phyloP scores from a whole-genome alignment of 108 stramenopile genomes.

The Nitzschia palea region DNA sequence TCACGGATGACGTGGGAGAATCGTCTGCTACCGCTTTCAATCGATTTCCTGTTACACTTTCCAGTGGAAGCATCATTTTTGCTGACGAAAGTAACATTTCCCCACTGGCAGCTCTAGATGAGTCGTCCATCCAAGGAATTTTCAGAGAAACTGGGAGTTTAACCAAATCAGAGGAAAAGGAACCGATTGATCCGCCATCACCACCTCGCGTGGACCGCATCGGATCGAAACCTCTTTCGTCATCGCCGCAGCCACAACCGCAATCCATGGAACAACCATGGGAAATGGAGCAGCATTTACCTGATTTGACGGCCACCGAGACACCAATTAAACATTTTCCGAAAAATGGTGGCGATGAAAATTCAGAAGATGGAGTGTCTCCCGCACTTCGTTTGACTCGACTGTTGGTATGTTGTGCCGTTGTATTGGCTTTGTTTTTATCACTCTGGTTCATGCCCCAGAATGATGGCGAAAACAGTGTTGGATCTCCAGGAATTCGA shows the following conservation, averaged over 20 bases:
- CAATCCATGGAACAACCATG: not conserved
- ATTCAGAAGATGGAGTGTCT: not conserved
- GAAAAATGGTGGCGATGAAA: not conserved
- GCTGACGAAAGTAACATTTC: too few species aligned
- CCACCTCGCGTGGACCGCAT: too few species aligned
- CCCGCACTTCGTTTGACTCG: not conserved
- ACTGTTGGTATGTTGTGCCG: not conserved
- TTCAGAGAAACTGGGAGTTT: too few species aligned
- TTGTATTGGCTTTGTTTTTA: not conserved
- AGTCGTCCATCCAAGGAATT: too few species aligned
- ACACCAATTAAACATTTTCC: too few species aligned
- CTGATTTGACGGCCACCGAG: slow-evolving; percentile 1
- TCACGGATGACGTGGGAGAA: too few species aligned
- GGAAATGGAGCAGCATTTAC: not conserved
- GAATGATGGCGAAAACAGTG: not conserved
- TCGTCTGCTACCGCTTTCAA: too few species aligned
- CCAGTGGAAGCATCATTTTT: too few species aligned
- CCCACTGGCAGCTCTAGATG: too few species aligned
- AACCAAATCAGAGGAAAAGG: too few species aligned
- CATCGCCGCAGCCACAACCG: not conserved
- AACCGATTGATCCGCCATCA: too few species aligned
- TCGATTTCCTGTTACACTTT: too few species aligned
- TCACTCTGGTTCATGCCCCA: not conserved
- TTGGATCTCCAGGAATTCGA: not conserved
- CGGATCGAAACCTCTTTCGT: not conserved